Percentiles rank a stretch among this genome's conserved stretches.
Conservation (phyloP, 495 filamentous ascomycete species). For the Talaromyces borbonicus region DNA sequence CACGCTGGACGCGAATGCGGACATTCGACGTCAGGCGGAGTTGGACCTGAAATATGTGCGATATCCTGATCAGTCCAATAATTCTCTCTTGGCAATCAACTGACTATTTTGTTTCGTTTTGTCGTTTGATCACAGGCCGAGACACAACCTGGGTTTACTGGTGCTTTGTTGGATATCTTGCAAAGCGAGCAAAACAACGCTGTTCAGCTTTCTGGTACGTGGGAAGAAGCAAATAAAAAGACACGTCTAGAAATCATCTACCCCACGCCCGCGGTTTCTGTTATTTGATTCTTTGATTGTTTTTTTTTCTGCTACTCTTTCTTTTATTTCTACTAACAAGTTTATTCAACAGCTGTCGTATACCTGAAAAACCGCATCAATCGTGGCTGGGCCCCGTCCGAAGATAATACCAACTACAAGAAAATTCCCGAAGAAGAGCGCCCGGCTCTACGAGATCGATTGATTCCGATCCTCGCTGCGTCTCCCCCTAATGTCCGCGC, state of each 20-base stretch:
- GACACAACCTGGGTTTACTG: constrained; percentile 77
- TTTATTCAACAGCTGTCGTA: constrained; percentile 61
- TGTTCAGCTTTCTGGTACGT: constrained; percentile 78
- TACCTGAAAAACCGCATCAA: constrained; percentile 96
- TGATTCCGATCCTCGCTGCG: constrained; percentile 79
- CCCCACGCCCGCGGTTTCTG: constrained; percentile 9
- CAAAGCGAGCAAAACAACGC: constrained; percentile 75
- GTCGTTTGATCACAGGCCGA: constrained; percentile 57
- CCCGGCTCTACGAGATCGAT: constrained; percentile 69
- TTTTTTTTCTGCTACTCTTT: constrained; percentile 9
- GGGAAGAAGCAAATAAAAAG: constrained; percentile 3
- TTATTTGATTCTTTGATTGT: constrained; percentile 6
- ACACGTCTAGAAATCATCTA: not conserved
- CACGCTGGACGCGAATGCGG: constrained; percentile 78
- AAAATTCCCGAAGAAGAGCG: constrained; percentile 85
- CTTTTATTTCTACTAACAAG: constrained; percentile 8
- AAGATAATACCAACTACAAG: constrained; percentile 48
- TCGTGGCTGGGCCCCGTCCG: constrained; percentile 73
- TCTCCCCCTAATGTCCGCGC: constrained; percentile 71
- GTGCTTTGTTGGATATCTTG: constrained; percentile 82
- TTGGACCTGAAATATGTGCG: constrained; percentile 88
- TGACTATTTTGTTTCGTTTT: constrained; percentile 9
- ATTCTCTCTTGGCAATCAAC: not conserved
- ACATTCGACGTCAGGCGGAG: constrained; percentile 77
- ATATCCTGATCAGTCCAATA: constrained; percentile 7